phyloP scores from a whole-genome alignment of 192 early-diverging fungal species.

The Chytriomyces sp. region DNA sequence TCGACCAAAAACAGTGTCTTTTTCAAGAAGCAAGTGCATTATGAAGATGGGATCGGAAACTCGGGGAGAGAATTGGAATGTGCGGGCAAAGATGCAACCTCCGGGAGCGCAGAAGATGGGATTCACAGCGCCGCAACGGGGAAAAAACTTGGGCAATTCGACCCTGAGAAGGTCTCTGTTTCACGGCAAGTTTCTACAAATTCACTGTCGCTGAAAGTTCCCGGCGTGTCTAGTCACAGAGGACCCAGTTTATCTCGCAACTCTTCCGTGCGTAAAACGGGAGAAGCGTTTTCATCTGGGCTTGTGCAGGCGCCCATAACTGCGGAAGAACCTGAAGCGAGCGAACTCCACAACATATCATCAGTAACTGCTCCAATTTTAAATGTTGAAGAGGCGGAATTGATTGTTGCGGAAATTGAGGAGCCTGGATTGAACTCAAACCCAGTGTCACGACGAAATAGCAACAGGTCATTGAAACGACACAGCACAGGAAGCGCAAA shows the following conservation, averaged over 20 bases:
- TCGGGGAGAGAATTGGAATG: neutral
- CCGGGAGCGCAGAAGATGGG: neutral
- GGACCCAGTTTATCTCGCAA: neutral
- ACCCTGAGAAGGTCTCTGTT: no score
- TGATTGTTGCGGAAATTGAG: neutral
- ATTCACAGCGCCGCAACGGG: neutral
- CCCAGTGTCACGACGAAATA: neutral
- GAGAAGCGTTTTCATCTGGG: neutral
- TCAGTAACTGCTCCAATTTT: neutral
- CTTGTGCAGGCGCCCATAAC: neutral
- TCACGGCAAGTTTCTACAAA: neutral
- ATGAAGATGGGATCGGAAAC: neutral
- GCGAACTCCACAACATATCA: neutral
- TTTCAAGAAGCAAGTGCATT: slow-evolving; percentile 16
- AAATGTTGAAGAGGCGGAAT: neutral
- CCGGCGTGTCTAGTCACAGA: neutral
- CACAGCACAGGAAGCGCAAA: neutral
- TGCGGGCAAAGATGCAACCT: neutral
- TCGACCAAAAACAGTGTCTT: neutral
- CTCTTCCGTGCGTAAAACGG: neutral
- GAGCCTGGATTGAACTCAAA: neutral
- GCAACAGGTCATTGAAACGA: neutral
- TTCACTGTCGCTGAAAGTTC: slow-evolving; percentile 15
- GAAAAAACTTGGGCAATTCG: neutral
- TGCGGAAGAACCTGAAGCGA: neutral